phyloP scores from a whole-genome alignment of 306 rosid species.

The Begonia peltatifolia region DNA sequence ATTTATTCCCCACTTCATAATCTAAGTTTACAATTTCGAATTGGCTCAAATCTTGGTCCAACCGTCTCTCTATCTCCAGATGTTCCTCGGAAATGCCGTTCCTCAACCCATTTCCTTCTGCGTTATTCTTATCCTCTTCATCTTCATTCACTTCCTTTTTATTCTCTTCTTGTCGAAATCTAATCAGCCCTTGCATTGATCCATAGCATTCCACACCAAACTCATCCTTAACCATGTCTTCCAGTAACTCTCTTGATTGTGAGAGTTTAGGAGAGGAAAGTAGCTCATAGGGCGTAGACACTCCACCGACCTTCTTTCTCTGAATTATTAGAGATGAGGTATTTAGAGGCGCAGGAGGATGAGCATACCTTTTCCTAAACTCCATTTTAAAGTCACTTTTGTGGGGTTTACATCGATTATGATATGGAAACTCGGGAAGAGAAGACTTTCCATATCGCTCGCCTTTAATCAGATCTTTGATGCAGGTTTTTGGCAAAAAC shows the following conservation, averaged over 20 bases:
- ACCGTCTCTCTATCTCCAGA: constrained; percentile 81
- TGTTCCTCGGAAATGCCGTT: constrained; percentile 83
- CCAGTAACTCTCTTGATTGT: constrained; percentile 47
- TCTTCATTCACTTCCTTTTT: constrained; percentile 21
- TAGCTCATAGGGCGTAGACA: constrained; percentile 51
- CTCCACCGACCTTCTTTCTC: constrained; percentile 41
- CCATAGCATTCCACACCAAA: constrained; percentile 85
- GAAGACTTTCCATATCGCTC: constrained; percentile 17
- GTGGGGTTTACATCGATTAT: constrained; percentile 34
- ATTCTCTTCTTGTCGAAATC: constrained; percentile 40
- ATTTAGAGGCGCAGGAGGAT: constrained; percentile 59
- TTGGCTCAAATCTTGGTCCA: constrained; percentile 88
- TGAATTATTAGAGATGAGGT: constrained; percentile 49
- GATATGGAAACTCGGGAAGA: constrained; percentile 54
- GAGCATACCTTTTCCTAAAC: constrained; percentile 41
- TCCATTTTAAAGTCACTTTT: constrained; percentile 33
- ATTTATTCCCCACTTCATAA: constrained; percentile 64
- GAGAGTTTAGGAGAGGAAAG: constrained; percentile 53
- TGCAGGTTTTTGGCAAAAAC: constrained; percentile 7
- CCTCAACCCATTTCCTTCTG: constrained; percentile 55
- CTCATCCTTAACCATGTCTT: constrained; percentile 60
- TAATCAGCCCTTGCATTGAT: constrained; percentile 66
- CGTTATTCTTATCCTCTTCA: constrained; percentile 13
- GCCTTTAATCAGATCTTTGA: constrained; percentile 9
- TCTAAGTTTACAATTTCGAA: constrained; percentile 86